phyloP scores from a whole-genome alignment of 2,329 filamentous ascomycete species.

The Arthroderma sp. region DNA sequence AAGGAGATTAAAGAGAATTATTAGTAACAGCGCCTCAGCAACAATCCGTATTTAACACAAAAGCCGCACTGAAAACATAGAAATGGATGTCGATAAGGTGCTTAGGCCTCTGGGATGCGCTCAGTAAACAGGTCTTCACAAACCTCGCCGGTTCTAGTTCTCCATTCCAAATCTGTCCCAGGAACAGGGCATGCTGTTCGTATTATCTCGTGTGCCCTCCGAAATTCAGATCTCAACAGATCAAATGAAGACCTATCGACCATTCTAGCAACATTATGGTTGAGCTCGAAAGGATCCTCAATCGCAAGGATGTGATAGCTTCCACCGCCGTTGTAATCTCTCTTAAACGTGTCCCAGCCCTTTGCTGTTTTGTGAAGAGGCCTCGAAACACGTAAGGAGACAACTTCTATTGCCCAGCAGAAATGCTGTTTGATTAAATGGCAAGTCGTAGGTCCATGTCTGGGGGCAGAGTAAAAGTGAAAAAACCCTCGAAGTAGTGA shows the following conservation, averaged over 20 bases:
- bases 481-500: slow-evolving; percentile 71
- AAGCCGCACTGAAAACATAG: no score
- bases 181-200: slow-evolving; percentile 33
- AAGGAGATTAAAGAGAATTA: no score
- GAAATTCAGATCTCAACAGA: slow-evolving; percentile 71
- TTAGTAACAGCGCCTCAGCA: no score
- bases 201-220: slow-evolving; percentile 64
- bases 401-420: slow-evolving; percentile 65
- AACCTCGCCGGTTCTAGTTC: slow-evolving; percentile 10
- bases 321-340: slow-evolving; percentile 57
- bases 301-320: slow-evolving; percentile 78
- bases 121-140: slow-evolving; percentile 18
- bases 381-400: slow-evolving; percentile 64
- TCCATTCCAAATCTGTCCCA: slow-evolving; percentile 14
- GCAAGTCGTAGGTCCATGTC: neutral
- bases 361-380: slow-evolving; percentile 62
- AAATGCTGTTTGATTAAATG: slow-evolving; percentile 36
- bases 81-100: no score
- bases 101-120: neutral
- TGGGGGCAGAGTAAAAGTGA: slow-evolving; percentile 61
- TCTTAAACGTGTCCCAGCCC: slow-evolving; percentile 70
- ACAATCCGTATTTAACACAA: no score
- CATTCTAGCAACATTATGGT: slow-evolving; percentile 78
- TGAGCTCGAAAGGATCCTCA: slow-evolving; percentile 78
- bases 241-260: slow-evolving; percentile 74